These are phyloP conservation scores for Xanthoconium stramineum DNA, from an alignment of 768 basidiomycete species.

Conservation along the genomic window DNA sequence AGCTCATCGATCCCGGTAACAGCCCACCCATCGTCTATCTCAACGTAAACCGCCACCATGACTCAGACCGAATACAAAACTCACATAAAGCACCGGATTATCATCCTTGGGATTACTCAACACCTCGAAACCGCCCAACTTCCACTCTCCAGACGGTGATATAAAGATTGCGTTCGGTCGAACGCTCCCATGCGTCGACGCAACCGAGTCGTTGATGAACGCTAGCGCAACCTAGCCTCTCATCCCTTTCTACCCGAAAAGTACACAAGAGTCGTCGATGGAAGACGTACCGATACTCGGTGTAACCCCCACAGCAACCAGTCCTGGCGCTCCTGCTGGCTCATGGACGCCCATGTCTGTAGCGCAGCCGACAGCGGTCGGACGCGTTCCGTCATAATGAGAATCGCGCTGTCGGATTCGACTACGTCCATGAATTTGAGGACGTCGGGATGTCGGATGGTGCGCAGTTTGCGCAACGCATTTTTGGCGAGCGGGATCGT, in stretches of 20 bases:
- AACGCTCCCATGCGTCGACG: constrained; percentile 82
- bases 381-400: constrained; percentile 95
- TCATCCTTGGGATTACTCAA: constrained; percentile 83
- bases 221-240: constrained; percentile 71
- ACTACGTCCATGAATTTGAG: constrained; percentile 93
- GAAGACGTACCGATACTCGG: constrained; percentile 67
- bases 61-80: constrained; percentile 23
- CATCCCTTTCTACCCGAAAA: not conserved
- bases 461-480: constrained; percentile 83
- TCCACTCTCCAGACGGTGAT: constrained; percentile 95
- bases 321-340: constrained; percentile 69
- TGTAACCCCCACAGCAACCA: constrained; percentile 95
- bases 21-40: constrained; percentile 62
- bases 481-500: constrained; percentile 81
- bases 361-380: constrained; percentile 66
- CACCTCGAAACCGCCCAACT: constrained; percentile 90
- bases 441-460: constrained; percentile 92
- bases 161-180: constrained; percentile 79
- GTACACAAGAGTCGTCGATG: not conserved
- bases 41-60: constrained; percentile 11
- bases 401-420: constrained; percentile 82
- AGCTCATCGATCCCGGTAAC: constrained; percentile 56
- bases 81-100: constrained; percentile 74
- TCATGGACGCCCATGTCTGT: constrained; percentile 58
- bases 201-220: constrained; percentile 83